phyloP scores from a whole-genome alignment of 2,329 filamentous ascomycete species.

The Bimuria novae-zelandiae region DNA sequence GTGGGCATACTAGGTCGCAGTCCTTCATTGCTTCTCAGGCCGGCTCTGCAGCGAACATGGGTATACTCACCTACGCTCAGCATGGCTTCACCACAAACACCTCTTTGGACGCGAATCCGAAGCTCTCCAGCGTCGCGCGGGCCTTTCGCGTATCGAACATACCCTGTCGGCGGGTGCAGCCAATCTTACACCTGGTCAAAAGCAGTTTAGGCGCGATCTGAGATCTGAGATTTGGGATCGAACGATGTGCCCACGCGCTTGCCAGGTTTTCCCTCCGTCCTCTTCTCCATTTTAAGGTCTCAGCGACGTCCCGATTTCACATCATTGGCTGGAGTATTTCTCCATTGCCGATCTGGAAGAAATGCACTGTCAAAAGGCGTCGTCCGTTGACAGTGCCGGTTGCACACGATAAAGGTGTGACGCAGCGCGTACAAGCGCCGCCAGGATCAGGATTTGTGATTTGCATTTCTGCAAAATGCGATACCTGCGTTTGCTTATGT shows the following conservation, averaged over 20 bases:
- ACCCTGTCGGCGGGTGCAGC: conserved; percentile 1
- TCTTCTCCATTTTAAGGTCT: background rate
- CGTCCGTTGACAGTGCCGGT: background rate
- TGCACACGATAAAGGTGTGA: background rate
- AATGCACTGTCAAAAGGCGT: background rate
- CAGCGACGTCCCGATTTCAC: background rate
- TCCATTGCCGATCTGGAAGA: background rate
- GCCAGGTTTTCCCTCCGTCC: background rate
- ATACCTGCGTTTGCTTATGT: background rate
- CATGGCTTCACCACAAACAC: background rate
- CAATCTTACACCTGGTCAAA: background rate
- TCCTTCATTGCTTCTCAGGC: too few species aligned
- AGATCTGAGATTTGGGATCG: background rate
- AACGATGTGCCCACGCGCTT: background rate
- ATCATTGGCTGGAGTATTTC: background rate
- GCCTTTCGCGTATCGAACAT: conserved; percentile 6
- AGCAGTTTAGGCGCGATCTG: conserved; percentile 6
- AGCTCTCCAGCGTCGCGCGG: background rate
- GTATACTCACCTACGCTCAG: background rate
- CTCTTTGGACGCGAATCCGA: background rate
- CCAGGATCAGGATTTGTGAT: background rate
- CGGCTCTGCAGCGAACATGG: too few species aligned
- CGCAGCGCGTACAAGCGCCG: background rate
- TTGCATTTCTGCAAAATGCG: conserved; percentile 1
- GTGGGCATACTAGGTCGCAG: too few species aligned